phyloP scores from a whole-genome alignment of 192 early-diverging fungal species.

The Coemansia sp. region DNA sequence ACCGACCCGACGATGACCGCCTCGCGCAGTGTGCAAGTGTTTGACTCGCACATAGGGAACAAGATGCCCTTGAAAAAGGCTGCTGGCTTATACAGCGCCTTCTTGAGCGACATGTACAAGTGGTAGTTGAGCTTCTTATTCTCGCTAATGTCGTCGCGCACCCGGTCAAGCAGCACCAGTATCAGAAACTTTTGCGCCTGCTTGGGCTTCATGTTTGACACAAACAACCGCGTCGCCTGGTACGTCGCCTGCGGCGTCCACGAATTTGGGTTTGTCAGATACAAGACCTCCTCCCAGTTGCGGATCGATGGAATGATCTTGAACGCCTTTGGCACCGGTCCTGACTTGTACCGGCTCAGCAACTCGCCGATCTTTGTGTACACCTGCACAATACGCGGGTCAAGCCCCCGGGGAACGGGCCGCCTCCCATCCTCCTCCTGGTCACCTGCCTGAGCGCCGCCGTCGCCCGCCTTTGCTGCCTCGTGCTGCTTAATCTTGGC shows the following conservation, averaged over 20 bases:
- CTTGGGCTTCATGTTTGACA: constrained; percentile 92
- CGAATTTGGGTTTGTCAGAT: constrained; percentile 80
- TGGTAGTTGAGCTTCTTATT: constrained; percentile 98
- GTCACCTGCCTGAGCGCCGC: not conserved
- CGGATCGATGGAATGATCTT: constrained; percentile 94
- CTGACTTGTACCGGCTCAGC: constrained; percentile 89
- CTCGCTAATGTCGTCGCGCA: constrained; percentile 93
- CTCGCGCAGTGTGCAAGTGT: constrained; percentile 91
- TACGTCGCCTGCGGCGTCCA: constrained; percentile 98
- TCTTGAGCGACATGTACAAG: constrained; percentile 94
- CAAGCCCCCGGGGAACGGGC: constrained; percentile 54
- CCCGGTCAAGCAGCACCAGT: constrained; percentile 84
- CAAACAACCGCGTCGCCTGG: constrained; percentile 94
- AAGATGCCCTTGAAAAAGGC: constrained; percentile 98
- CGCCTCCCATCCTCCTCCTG: constrained; percentile 6
- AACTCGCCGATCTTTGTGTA: constrained; percentile 85
- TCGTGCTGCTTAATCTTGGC: constrained; percentile 85
- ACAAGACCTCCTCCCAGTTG: constrained; percentile 97
- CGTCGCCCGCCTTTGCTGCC: constrained; percentile 15
- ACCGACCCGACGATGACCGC: constrained; percentile 93
- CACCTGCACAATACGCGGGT: constrained; percentile 90
- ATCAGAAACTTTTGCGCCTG: constrained; percentile 90
- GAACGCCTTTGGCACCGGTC: constrained; percentile 95
- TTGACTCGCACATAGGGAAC: constrained; percentile 91
- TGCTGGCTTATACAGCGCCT: constrained; percentile 92